Base-by-base conservation (phyloP, 768 basidiomycete genomes). In the Boletus sensibilis region DNA sequence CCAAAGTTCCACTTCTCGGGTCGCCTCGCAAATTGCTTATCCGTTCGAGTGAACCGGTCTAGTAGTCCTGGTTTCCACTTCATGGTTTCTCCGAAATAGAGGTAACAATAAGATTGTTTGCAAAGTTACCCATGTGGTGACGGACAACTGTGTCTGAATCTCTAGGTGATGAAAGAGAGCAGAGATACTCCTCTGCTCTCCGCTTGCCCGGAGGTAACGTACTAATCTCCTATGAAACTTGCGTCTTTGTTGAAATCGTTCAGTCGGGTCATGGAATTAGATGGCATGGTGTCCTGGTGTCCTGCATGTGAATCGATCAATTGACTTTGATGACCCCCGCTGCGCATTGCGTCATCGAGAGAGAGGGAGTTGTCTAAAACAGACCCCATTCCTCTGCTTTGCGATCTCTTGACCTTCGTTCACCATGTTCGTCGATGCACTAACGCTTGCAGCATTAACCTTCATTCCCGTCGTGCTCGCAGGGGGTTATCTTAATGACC, bases 301-400 rank as follows among this genome's bases (percentile, higher is more conserved):
- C 34, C 33, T 34, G 25, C 23, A 41, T 40, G 20, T 13, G 8
- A 38, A 5, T 35, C 52, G 43, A 59, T 59, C 51, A 56, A 25
- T 38, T 52, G 48, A 35, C 18, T n/a, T 38, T 31, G 23, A 7
- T 38, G 31, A 43, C 37, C 16, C 16, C 2, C 50, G 14, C 68
- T 68, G 61, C 58, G 68, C 61, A 70, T 72, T 71, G 71, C 66
- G 63, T 72, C 68, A 69, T 65, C 4, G 23, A 34, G 50, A 34
- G 18, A 46, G 37, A 31, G 29, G 38, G 34, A 29, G 10, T 16
- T n/a, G 12, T 20, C 20, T 13, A 14, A 20, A n/a, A 5, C 1
- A 23, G 21, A 20, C 16, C 44, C 9, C 41, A 29, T 20, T 31
- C 47, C 50, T 31, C 7, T 42, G 4, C 12, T 16, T 38, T 51